Base-by-base conservation (phyloP, 169 alveolate genomes). In the Cryptosporidium felis region DNA sequence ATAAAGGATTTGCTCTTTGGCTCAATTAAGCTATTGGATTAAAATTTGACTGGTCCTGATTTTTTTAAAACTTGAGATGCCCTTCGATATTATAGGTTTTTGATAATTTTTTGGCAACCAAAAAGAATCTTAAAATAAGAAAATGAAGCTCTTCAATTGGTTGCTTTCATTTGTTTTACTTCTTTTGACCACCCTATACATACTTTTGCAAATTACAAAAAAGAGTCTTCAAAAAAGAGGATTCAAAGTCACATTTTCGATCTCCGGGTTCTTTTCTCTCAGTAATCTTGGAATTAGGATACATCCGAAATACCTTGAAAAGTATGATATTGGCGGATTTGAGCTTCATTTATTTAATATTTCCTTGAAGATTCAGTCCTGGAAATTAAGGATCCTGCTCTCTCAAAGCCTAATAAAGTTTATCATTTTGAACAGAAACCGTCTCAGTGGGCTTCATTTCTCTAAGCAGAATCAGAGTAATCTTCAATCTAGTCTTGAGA, bases 211-310 rank as follows among this genome's bases (percentile, higher is more conserved):
- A 5, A 14, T 45, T 5, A 3, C 49, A 0, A 65, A 65, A 10
- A 46, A 23, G 9, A 23, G 9, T 26, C 62, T 65, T 16, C 42
- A 65, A 28, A 65, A 47, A 65, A 65, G 32, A 45, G 81, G 81
- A 12, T 28, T 65, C 18, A 44, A 65, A 26, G 47, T 65, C 16
- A 30, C 61, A 10, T 65, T 65, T 47, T 56, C 63, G 30, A 28
- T 12, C 10, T 65, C 81, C 9, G 62, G 81, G 21, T 36, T 46
- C 5, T 47, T 65, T 21, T 45, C 81, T 14, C 34, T 47, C 32
- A 30, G 59, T 23, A 45, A 65, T 32, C 36, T 65, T 5, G 49
- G 49, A 65, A 46, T 65, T 3, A 65, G 32, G 53, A n/a, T 65
- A 14, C 38, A n/a, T 34, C 38, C 45, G 21, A 44, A 44, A 46